Evolutionary conservation across 2,329 filamentous ascomycete genomes (phyloP).

Genomic region (Fusarium robinianum): DNA sequence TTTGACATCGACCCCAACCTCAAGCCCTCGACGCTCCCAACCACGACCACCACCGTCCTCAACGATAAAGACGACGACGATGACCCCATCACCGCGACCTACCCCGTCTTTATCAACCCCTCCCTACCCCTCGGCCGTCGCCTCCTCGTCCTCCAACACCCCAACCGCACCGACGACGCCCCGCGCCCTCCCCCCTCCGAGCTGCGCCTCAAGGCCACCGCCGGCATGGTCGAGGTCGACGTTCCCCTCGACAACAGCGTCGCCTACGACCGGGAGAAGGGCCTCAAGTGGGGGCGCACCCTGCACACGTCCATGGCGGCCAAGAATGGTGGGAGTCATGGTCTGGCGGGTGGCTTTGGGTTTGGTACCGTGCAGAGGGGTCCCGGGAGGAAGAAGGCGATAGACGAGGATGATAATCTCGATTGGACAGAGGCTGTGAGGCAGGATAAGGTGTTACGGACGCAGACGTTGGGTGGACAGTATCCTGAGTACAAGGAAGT

Average conservation of each 20-base stretch:
- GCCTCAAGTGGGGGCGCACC: slow-evolving; percentile 79
- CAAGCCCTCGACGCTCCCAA: slow-evolving; percentile 10
- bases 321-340: slow-evolving; percentile 68
- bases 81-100: slow-evolving; percentile 74
- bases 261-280: slow-evolving; percentile 85
- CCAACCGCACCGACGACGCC: slow-evolving; percentile 69
- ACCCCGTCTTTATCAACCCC: slow-evolving; percentile 86
- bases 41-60: slow-evolving; percentile 13
- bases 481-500: slow-evolving; percentile 70
- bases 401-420: slow-evolving; percentile 53
- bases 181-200: slow-evolving; percentile 62
- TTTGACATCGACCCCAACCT: slow-evolving; percentile 27
- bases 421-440: slow-evolving; percentile 71
- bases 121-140: slow-evolving; percentile 63
- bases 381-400: slow-evolving; percentile 45
- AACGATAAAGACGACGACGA: slow-evolving; percentile 47
- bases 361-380: slow-evolving; percentile 55
- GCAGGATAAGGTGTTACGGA: slow-evolving; percentile 73
- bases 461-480: slow-evolving; percentile 85
- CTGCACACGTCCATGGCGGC: slow-evolving; percentile 63
- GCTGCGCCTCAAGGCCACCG: slow-evolving; percentile 78
- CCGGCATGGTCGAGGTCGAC: slow-evolving; percentile 89
- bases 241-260: slow-evolving; percentile 74
- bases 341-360: slow-evolving; percentile 74
- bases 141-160: slow-evolving; percentile 86